Conservation (phyloP, 306 rosid genomes). For the Castanea sativa region DNA sequence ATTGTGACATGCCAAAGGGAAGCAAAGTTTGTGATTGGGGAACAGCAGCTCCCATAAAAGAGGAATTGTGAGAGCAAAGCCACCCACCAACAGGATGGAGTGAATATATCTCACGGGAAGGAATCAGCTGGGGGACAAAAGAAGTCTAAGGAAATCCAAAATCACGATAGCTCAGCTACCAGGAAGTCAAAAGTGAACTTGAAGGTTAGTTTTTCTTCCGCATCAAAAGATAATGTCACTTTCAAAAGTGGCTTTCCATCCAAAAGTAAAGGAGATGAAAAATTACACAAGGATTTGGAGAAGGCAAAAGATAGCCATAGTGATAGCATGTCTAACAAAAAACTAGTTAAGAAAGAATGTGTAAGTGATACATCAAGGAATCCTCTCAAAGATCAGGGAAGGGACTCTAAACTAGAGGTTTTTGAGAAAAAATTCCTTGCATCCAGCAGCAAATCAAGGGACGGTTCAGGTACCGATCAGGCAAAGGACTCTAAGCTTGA, state of each 20-base stretch:
- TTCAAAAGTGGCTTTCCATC: constrained; percentile 34
- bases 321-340: constrained; percentile 21
- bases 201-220: constrained; percentile 38
- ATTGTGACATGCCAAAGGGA: constrained; percentile 32
- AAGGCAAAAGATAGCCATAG: constrained; percentile 54
- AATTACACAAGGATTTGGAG: constrained; percentile 37
- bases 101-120: constrained; percentile 35
- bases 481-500: neutral
- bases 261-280: constrained; percentile 50
- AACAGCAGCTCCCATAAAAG: neutral
- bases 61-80: neutral
- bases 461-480: neutral
- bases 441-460: neutral
- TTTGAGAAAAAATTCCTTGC: neutral
- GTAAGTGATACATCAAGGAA: neutral
- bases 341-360: neutral
- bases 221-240: constrained; percentile 39
- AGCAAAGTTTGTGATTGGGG: constrained; percentile 25
- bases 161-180: constrained; percentile 22
- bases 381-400: neutral
- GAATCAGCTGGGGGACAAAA: constrained; percentile 55
- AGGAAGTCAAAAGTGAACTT: constrained; percentile 48
- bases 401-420: neutral
- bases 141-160: constrained; percentile 55
- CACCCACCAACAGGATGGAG: constrained; percentile 44